phyloP scores from a whole-genome alignment of 371 early-diverging fungal genomes.

The Ordospora pajunii region DNA sequence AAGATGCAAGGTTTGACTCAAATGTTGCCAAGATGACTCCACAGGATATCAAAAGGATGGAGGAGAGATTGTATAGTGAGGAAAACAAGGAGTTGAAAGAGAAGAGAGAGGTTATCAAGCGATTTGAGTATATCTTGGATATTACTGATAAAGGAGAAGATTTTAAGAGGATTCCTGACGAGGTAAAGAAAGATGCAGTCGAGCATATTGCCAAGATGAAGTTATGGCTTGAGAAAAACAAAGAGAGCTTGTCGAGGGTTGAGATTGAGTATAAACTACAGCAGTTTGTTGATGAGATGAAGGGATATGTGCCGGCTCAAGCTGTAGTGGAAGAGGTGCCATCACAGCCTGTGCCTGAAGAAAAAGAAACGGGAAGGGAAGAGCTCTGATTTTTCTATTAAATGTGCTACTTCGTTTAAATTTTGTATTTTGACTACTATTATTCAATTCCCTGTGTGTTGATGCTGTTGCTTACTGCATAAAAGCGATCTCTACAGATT shows the following conservation, averaged over 20 bases:
- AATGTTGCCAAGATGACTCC: slow-evolving; percentile 40
- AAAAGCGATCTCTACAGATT: too few relatives aligned
- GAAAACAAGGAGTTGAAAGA: slow-evolving; percentile 24
- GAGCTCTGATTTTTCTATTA: slow-evolving; percentile 16
- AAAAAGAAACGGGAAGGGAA: slow-evolving; percentile 26
- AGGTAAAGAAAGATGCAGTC: slow-evolving; percentile 31
- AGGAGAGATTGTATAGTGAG: slow-evolving; percentile 37
- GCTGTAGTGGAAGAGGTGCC: slow-evolving; percentile 7
- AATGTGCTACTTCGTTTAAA: not conserved
- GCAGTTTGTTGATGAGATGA: slow-evolving; percentile 17
- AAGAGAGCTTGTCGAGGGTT: slow-evolving; percentile 14
- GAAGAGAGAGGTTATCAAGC: not conserved
- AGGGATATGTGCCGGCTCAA: slow-evolving; percentile 5
- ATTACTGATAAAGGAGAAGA: slow-evolving; percentile 24
- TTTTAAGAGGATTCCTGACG: slow-evolving; percentile 20
- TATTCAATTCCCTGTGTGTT: too few relatives aligned
- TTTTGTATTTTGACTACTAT: too few relatives aligned
- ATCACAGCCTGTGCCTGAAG: not conserved
- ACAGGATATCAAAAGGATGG: slow-evolving; percentile 62
- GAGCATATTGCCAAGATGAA: slow-evolving; percentile 40
- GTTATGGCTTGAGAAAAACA: slow-evolving; percentile 50
- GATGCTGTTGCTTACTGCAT: too few relatives aligned
- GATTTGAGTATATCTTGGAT: slow-evolving; percentile 30
- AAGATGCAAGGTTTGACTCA: slow-evolving; percentile 62
- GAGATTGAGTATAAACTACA: slow-evolving; percentile 30